Conservation (phyloP, 768 basidiomycete genomes). For the Boletus subparvulus region DNA sequence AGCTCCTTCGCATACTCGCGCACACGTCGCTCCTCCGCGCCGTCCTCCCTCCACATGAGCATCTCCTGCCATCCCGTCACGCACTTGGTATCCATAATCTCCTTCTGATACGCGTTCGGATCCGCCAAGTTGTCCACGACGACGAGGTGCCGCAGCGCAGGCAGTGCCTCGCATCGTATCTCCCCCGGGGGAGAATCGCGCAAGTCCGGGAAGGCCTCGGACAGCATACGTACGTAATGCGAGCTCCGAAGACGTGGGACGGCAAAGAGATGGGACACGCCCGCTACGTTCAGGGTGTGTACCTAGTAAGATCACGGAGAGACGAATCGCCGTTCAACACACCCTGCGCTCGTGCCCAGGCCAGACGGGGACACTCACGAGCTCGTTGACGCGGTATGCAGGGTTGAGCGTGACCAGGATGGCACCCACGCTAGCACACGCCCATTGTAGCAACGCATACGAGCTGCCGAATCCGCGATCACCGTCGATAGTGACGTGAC, state of each 20-base stretch:
- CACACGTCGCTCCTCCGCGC: slow-evolving; percentile 42
- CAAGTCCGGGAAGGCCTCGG: slow-evolving; percentile 57
- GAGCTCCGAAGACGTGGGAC: slow-evolving; percentile 70
- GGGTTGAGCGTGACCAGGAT: slow-evolving; percentile 83
- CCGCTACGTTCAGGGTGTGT: slow-evolving; percentile 58
- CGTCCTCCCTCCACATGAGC: slow-evolving; percentile 64
- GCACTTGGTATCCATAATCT: slow-evolving; percentile 44
- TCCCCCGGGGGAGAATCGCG: slow-evolving; percentile 47
- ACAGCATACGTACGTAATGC: slow-evolving; percentile 59
- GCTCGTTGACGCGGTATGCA: slow-evolving; percentile 68
- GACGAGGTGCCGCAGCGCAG: slow-evolving; percentile 60
- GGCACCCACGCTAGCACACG: slow-evolving; percentile 81
- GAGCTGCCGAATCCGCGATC: slow-evolving; percentile 41
- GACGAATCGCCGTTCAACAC: neutral
- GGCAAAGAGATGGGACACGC: slow-evolving; percentile 67
- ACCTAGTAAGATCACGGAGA: slow-evolving; percentile 40
- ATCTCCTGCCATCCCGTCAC: slow-evolving; percentile 72
- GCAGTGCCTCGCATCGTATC: slow-evolving; percentile 58
- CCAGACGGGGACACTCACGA: slow-evolving; percentile 44
- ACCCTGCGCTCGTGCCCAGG: neutral
- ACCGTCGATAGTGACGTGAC: neutral
- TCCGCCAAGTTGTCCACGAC: slow-evolving; percentile 62
- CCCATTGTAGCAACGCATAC: slow-evolving; percentile 84
- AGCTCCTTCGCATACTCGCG: slow-evolving; percentile 42
- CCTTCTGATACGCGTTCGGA: slow-evolving; percentile 38